A percentile compares a stretch with the other conserved stretches of the same genome.
phyloP scores from a whole-genome alignment of 148 eudicot species.

The Silene latifolia region DNA sequence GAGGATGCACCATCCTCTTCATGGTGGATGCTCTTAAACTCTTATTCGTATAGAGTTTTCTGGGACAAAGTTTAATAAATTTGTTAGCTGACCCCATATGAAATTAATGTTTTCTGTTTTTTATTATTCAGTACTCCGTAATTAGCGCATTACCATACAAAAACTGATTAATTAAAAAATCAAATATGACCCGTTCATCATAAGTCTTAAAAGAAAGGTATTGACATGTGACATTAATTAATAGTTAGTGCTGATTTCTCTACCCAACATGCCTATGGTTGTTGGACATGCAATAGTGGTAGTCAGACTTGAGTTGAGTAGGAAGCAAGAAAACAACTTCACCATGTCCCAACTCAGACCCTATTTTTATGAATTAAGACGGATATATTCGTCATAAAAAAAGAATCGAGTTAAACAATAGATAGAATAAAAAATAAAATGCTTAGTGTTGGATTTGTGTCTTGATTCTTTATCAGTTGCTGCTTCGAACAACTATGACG shows the following conservation, averaged over 20 bases:
- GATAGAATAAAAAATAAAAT: too few relatives aligned
- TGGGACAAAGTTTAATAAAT: background rate
- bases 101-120: background rate
- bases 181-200: background rate
- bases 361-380: too few relatives aligned
- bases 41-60: too few relatives aligned
- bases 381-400: too few relatives aligned
- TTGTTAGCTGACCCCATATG: background rate
- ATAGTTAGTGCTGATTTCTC: background rate
- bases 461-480: too few relatives aligned
- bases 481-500: too few relatives aligned
- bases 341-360: too few relatives aligned
- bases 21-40: too few relatives aligned
- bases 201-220: background rate
- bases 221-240: background rate
- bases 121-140: background rate
- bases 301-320: background rate
- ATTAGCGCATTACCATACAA: background rate
- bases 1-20: too few relatives aligned
- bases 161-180: too few relatives aligned
- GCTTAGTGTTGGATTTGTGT: too few relatives aligned
- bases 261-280: background rate
- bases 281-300: background rate
- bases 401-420: too few relatives aligned
- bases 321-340: background rate